Evolutionary conservation across 2,329 filamentous ascomycete genomes (phyloP).

Genomic region (Phaeoacremonium minimum): DNA sequence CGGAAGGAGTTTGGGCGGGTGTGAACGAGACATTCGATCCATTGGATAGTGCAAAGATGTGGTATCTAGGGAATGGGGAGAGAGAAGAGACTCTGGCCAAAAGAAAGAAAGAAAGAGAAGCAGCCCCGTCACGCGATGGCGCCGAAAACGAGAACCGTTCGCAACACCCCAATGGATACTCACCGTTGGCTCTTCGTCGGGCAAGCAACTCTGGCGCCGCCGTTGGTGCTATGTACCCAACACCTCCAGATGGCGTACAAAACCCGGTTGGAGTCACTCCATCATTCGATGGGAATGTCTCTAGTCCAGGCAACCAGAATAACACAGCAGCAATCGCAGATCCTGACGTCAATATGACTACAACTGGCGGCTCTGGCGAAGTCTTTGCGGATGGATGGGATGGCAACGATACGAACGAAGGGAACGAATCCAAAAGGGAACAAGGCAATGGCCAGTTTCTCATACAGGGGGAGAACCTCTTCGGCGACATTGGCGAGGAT

Average conservation of each 20-base stretch:
- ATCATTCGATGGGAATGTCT: conserved; percentile 49
- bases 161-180: conserved; percentile 42
- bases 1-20: conserved; percentile 24
- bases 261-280: conserved; percentile 48
- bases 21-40: conserved; percentile 43
- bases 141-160: conserved; percentile 34
- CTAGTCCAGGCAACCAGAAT: conserved; percentile 48
- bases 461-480: conserved; percentile 54
- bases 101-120: conserved; percentile 47
- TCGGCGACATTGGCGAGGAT: conserved; percentile 65
- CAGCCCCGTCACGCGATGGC: conserved; percentile 33
- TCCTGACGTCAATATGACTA: conserved; percentile 26
- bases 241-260: conserved; percentile 64
- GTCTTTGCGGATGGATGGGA: conserved; percentile 35
- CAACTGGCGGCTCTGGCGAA: conserved; percentile 18
- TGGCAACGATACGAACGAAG: no score
- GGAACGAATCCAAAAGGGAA: conserved; percentile 43
- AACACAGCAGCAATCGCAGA: conserved; percentile 25
- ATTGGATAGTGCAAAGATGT: conserved; percentile 40
- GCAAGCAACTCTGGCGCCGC: conserved; percentile 36
- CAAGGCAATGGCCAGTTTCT: conserved; percentile 36
- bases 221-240: conserved; percentile 62
- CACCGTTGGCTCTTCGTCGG: conserved; percentile 46
- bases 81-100: conserved; percentile 42
- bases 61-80: conserved; percentile 39